Base-by-base conservation (phyloP, 805 yeast species). In the Citeromyces matritensis region DNA sequence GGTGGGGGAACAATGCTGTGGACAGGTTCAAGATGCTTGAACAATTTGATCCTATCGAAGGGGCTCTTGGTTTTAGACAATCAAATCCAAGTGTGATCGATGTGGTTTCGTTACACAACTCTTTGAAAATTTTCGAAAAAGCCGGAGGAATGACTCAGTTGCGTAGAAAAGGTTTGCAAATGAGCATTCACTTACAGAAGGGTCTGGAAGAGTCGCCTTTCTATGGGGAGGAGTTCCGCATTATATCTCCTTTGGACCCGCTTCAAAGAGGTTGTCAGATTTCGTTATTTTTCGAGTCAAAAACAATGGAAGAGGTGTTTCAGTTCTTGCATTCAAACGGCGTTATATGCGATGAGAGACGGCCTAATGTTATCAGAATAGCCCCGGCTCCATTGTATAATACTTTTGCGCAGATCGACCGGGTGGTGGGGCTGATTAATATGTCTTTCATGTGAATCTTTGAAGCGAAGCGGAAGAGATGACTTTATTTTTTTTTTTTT, bases 61-160 rank as follows among this genome's bases (percentile, higher is more conserved):
- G 91, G 24, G 97, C 96, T 1, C 59, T 81, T 15, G 93, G 94
- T 0, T 86, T 75, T 52, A 64, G 94, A 42, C 94, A 84, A 55
- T 80, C 94, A 11, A 86, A 86, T 54, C 95, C 95, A 2, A 75
- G 85, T 39, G 94, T 86, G 7, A 51, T 84, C 30, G 94, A 84
- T 48, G 81, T 80, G 9, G 91, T 82, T 4, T 63, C 93, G 0
- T 48, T 86, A 24, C 64, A 65, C 27, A 62, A 79, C 6, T 73
- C 93, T 1, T 56, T 86, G 23, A 73, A 76, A 39, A 38, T 79
- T 2, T 69, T 78, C 43, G 41, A 59, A 26, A 49, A 58, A 37
- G 65, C 57, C 30, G 88, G 93, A 2, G 94, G 94, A 0, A 63
- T 86, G 27, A 47, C 51, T 3, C 49, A 44, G 3, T 49, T 85